phyloP scores from a whole-genome alignment of 352 stramenopile genomes.

The Phytophthora sansomeana region DNA sequence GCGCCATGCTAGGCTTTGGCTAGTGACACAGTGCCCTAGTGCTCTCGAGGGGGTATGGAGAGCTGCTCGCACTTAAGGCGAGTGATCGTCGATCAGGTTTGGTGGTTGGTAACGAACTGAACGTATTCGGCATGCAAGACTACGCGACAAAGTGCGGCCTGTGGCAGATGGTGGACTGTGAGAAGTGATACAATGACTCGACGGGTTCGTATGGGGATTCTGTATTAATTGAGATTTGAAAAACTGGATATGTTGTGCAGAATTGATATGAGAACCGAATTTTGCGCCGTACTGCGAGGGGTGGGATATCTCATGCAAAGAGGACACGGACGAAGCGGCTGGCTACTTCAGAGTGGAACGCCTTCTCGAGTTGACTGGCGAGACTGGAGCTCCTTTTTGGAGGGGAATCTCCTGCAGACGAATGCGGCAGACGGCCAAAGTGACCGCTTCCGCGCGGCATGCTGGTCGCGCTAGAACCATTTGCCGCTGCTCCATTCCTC shows the following conservation, averaged over 20 bases:
- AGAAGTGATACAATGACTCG: slow-evolving; percentile 12
- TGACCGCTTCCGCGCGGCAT: slow-evolving; percentile 11
- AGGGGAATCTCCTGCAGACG: background rate
- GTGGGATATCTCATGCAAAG: slow-evolving; percentile 28
- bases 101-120: slow-evolving; percentile 34
- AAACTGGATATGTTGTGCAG: background rate
- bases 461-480: slow-evolving; percentile 17
- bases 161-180: background rate
- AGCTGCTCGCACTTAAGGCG: slow-evolving; percentile 22
- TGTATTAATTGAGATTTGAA: slow-evolving; percentile 1
- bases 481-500: slow-evolving; percentile 25
- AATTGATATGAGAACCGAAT: background rate
- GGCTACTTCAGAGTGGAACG: slow-evolving; percentile 20
- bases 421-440: background rate
- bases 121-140: slow-evolving; percentile 6
- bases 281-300: background rate
- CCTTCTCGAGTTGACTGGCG: slow-evolving; percentile 16
- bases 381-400: background rate
- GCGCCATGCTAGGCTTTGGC: slow-evolving; percentile 30
- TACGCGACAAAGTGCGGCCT: background rate
- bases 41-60: background rate
- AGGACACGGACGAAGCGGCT: slow-evolving; percentile 10
- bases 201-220: background rate
- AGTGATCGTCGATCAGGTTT: slow-evolving; percentile 34
- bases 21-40: slow-evolving; percentile 17